Percentiles rank a stretch among this genome's conserved stretches.
phyloP scores from a whole-genome alignment of 225 moss, liverwort and hornwort genomes.

The Pseudoscleropodium purum region DNA sequence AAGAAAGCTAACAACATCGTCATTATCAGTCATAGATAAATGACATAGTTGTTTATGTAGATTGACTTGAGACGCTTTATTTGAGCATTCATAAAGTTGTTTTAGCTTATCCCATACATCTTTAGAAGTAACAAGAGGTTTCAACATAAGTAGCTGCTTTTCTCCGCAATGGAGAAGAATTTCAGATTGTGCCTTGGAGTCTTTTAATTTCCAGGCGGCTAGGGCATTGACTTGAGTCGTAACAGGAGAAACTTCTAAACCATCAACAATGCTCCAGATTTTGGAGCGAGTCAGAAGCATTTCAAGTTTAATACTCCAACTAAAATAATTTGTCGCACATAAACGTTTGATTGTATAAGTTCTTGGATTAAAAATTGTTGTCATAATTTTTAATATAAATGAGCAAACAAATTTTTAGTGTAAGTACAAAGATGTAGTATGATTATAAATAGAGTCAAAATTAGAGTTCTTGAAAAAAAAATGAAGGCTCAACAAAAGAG shows the following conservation, averaged over 20 bases:
- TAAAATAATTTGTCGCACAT: not conserved
- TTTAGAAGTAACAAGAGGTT: not conserved
- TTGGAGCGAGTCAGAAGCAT: not conserved
- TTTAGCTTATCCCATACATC: not conserved
- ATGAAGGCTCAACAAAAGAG: not conserved
- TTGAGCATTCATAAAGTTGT: not conserved
- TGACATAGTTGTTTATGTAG: not conserved
- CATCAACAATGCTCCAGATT: not conserved
- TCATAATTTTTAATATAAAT: not conserved
- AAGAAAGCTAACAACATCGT: not conserved
- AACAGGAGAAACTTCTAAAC: not conserved
- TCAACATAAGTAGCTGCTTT: not conserved
- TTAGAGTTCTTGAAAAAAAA: not conserved
- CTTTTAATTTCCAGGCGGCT: not conserved
- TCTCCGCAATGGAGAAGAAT: not conserved
- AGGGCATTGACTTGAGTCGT: not conserved
- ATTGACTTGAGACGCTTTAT: not conserved
- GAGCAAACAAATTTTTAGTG: too few relatives aligned
- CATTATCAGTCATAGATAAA: not conserved
- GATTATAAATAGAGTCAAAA: not conserved
- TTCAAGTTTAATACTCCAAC: not conserved
- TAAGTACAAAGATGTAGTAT: not conserved
- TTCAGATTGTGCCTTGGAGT: not conserved
- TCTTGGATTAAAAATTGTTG: not conserved
- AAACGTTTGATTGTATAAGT: not conserved